These are phyloP conservation scores for Ophiorrhiza pumila DNA, from an alignment of 257 asterid genomes.

Conservation along the genomic window DNA sequence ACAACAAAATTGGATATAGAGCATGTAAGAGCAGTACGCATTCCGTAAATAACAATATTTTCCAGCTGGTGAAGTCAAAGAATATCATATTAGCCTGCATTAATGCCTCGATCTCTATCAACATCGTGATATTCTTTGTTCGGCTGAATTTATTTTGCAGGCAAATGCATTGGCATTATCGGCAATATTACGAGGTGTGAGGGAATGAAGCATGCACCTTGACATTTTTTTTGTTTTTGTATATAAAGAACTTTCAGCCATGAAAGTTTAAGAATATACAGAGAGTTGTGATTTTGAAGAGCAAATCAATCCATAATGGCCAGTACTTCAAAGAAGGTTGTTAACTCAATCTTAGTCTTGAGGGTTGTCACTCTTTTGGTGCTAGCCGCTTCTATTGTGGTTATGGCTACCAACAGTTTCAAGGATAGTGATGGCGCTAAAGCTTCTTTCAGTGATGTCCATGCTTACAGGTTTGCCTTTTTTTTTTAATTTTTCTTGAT, in stretches of 20 bases:
- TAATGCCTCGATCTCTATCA: too few relatives aligned
- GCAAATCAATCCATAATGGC: conserved; percentile 18
- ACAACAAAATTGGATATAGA: too few relatives aligned
- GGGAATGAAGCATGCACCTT: too few relatives aligned
- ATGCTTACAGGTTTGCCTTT: conserved; percentile 41
- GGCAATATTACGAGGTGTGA: too few relatives aligned
- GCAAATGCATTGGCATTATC: conserved; percentile 15
- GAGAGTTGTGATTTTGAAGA: too few relatives aligned
- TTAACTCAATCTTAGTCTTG: conserved; percentile 18
- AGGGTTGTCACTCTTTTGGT: conserved; percentile 42
- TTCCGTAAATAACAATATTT: neutral
- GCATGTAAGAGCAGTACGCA: too few relatives aligned
- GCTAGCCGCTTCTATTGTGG: conserved; percentile 38
- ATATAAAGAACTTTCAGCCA: too few relatives aligned
- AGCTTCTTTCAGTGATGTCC: conserved; percentile 30
- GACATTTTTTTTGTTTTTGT: too few relatives aligned
- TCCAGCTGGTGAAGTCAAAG: neutral
- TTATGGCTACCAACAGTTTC: conserved; percentile 43
- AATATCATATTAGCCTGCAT: too few relatives aligned
- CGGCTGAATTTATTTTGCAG: neutral
- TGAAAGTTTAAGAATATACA: too few relatives aligned
- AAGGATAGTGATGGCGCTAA: conserved; percentile 28
- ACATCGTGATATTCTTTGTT: too few relatives aligned
- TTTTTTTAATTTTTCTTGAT: too few relatives aligned
- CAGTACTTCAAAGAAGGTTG: conserved; percentile 16